These are phyloP conservation scores for Zygnema circumcarinatum DNA, from an alignment of 139 green algal genomes.

Conservation along the genomic window DNA sequence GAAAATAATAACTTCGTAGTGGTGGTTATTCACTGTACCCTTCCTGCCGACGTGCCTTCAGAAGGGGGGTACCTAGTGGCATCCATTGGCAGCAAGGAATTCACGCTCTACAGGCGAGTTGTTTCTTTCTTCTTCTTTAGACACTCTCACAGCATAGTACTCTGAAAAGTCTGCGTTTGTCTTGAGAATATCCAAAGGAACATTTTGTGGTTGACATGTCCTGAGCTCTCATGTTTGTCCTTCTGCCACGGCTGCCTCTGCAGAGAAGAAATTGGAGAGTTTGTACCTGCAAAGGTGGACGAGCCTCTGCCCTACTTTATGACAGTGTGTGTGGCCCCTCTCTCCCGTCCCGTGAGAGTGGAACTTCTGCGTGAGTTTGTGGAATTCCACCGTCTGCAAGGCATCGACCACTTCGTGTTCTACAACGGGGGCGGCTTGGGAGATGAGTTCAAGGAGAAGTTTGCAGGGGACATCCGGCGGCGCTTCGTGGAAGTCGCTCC, in stretches of 20 bases:
- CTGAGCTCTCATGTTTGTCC: background rate
- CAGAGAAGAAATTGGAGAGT: conserved; percentile 28
- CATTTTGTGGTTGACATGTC: background rate
- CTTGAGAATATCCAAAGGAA: background rate
- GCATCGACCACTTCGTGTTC: conserved; percentile 29
- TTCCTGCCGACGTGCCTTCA: background rate
- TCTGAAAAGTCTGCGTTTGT: too few relatives aligned
- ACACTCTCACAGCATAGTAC: too few relatives aligned
- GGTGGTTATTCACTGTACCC: background rate
- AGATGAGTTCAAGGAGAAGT: background rate
- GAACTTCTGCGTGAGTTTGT: conserved; percentile 28
- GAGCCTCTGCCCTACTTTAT: background rate
- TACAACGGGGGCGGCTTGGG: conserved; percentile 2
- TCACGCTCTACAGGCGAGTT: background rate
- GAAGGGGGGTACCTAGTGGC: background rate
- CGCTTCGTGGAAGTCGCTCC: conserved; percentile 4
- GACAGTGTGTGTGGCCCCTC: conserved; percentile 1
- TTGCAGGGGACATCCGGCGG: background rate
- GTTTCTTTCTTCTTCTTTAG: too few relatives aligned
- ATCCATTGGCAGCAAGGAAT: background rate
- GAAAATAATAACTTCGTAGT: background rate
- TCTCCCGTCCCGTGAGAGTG: background rate
- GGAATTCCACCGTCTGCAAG: conserved; percentile 27
- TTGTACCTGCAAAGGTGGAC: background rate
- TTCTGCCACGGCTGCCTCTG: background rate